Evolutionary conservation across 2,329 filamentous ascomycete genomes (phyloP).

Genomic region (Pseudogymnoascus sp.): DNA sequence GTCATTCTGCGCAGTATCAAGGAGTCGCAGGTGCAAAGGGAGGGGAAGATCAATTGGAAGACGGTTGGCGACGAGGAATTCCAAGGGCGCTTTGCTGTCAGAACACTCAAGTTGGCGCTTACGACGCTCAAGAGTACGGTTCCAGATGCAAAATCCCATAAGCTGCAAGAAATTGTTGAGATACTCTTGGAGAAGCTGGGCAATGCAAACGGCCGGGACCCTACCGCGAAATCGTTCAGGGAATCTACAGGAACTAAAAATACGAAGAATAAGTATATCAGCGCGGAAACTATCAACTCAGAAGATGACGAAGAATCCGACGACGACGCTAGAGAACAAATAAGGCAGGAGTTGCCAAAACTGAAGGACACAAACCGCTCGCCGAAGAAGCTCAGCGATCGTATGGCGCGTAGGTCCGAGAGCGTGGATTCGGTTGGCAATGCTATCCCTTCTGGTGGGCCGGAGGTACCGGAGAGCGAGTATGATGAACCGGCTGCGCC

Average conservation of each 20-base stretch:
- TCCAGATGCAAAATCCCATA: slow-evolving; percentile 22
- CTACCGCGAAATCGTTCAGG: slow-evolving; percentile 1
- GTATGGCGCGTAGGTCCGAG: slow-evolving; percentile 15
- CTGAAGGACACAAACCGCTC: slow-evolving; percentile 2
- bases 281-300: neutral
- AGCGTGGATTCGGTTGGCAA: slow-evolving; percentile 8
- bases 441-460: neutral
- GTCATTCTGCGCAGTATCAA: slow-evolving; percentile 38
- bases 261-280: neutral
- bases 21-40: slow-evolving; percentile 33
- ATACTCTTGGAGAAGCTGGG: slow-evolving; percentile 20
- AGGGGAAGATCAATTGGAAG: slow-evolving; percentile 45
- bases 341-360: slow-evolving; percentile 3
- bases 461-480: neutral
- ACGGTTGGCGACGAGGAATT: slow-evolving; percentile 37
- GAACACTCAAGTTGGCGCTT: slow-evolving; percentile 25
- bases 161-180: slow-evolving; percentile 23
- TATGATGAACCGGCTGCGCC: neutral
- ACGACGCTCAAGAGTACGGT: slow-evolving; percentile 23
- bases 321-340: neutral
- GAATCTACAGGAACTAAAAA: neutral
- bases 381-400: slow-evolving; percentile 14
- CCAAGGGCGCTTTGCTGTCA: slow-evolving; percentile 31
- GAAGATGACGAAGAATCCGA: neutral
- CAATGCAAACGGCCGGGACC: slow-evolving; percentile 8